These are phyloP conservation scores for Phaffia rhodozyma DNA, from an alignment of 1,284 basidiomycete genomes.

Conservation along the genomic window DNA sequence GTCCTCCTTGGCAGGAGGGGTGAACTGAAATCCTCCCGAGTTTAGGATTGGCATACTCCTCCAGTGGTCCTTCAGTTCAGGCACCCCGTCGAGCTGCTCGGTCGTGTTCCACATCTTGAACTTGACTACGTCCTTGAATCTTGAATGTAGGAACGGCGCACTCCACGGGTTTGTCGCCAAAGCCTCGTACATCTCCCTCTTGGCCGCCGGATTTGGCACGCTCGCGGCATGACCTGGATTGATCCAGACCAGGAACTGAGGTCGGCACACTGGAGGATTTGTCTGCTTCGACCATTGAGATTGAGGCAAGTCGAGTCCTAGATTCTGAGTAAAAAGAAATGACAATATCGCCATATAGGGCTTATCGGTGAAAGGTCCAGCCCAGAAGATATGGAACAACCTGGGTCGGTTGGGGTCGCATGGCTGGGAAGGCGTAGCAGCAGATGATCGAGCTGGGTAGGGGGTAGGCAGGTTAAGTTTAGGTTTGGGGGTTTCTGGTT, in stretches of 20 bases:
- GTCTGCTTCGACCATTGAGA: slow-evolving; percentile 21
- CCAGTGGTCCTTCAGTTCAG: slow-evolving; percentile 68
- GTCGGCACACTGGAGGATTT: slow-evolving; percentile 46
- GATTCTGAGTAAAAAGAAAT: slow-evolving; percentile 68
- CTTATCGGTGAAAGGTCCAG: slow-evolving; percentile 70
- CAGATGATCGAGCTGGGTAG: slow-evolving; percentile 27
- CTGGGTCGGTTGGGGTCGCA: slow-evolving; percentile 60
- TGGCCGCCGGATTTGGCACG: slow-evolving; percentile 57
- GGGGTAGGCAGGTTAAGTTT: slow-evolving; percentile 29
- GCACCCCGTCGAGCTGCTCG: slow-evolving; percentile 67
- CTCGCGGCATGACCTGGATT: slow-evolving; percentile 55
- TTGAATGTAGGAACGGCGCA: slow-evolving; percentile 64
- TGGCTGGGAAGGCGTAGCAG: slow-evolving; percentile 33
- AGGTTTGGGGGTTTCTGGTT: slow-evolving; percentile 20
- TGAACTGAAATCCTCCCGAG: slow-evolving; percentile 56
- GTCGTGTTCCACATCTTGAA: slow-evolving; percentile 87
- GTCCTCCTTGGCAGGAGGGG: slow-evolving; percentile 34
- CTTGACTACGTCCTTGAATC: slow-evolving; percentile 65
- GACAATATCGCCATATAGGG: slow-evolving; percentile 65
- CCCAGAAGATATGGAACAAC: slow-evolving; percentile 77
- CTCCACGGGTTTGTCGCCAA: slow-evolving; percentile 70
- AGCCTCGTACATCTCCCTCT: slow-evolving; percentile 52
- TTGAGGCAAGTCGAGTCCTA: slow-evolving; percentile 46
- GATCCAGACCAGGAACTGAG: slow-evolving; percentile 80
- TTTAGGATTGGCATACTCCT: slow-evolving; percentile 55